These are phyloP conservation scores for Agrocybe praecox DNA, from an alignment of 768 basidiomycete species.

Conservation along the genomic window DNA sequence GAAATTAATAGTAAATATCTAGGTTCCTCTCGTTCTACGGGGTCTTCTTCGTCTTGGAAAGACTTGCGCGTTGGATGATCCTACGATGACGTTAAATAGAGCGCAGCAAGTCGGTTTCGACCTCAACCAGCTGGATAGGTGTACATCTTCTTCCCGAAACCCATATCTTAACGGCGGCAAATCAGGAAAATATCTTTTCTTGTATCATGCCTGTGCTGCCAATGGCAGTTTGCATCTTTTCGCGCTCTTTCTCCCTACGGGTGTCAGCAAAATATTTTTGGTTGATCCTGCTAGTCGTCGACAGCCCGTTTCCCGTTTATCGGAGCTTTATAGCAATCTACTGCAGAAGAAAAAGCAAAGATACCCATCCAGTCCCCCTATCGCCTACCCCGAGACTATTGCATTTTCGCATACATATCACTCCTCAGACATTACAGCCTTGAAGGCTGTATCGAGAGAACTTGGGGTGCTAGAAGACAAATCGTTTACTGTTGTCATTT, in stretches of 20 bases:
- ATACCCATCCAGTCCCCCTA: conserved; percentile 43
- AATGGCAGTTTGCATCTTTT: conserved; percentile 83
- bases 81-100: conserved; percentile 72
- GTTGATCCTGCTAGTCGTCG: conserved; percentile 91
- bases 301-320: conserved; percentile 78
- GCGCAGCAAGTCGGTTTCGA: conserved; percentile 86
- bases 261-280: conserved; percentile 75
- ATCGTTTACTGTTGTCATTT: conserved; percentile 77
- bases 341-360: conserved; percentile 49
- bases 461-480: conserved; percentile 75
- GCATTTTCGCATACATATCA: conserved; percentile 78
- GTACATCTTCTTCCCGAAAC: conserved; percentile 58
- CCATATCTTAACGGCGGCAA: conserved; percentile 76
- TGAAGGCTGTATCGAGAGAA: conserved; percentile 88
- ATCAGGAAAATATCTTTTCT: conserved; percentile 76
- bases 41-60: conserved; percentile 85
- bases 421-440: conserved; percentile 72
- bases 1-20: not conserved
- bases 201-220: conserved; percentile 84
- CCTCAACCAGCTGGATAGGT: conserved; percentile 75
- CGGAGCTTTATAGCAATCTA: conserved; percentile 70
- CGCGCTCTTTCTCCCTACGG: conserved; percentile 79
- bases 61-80: conserved; percentile 69
- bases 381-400: conserved; percentile 65
- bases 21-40: conserved; percentile 86